Base-by-base conservation (phyloP, 192 early-diverging fungal species). In the Obelidium mucronatum region DNA sequence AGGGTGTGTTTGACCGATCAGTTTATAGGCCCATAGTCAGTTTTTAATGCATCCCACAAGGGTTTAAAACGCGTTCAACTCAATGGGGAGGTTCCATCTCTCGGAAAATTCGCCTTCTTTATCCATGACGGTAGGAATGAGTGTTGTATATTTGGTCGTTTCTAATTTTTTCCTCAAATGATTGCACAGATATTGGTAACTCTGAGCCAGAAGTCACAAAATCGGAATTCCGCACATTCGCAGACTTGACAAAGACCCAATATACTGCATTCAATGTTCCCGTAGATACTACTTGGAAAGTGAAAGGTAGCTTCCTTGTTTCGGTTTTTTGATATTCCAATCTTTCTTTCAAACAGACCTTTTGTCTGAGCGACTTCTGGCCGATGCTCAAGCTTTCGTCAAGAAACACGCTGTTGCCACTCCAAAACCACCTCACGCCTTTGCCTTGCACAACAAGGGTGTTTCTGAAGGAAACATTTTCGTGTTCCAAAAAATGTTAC, bases 101-200 rank as follows among this genome's bases (percentile, higher is more conserved):
- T 97, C 28, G 94, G 93, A 4, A 83, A 91, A 24, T 97, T 97
- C 79, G 78, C 84, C 1, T 78, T 92, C 58, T 67, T 82, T 8
- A 67, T 94, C 34, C 68, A 80, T 28, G 89, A 91, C 61, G 89
- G 90, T 91, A 1, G 22, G n/a, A 39, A 19, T n/a, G n/a, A n/a
- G n/a, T n/a, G n/a, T n/a, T n/a, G 63, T n/a, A 11, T 2, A 34
- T 26, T 19, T 15, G 5, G 8, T 51, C n/a, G 48, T 51, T 51
- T 51, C 24, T 28, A 60, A 15, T 60, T 2, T 24, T 59, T 15
- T n/a, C n/a, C n/a, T n/a, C n/a, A n/a, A n/a, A n/a, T n/a, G n/a
- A n/a, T n/a, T n/a, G n/a, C n/a, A n/a, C n/a, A 74, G 72, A 74
- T 54, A 35, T 26, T 11, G 68, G 35, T 6, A 76, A 68, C 35